Percentiles rank a stretch among this genome's conserved stretches.
Conservation (phyloP, 2,329 filamentous ascomycete genomes). For the Xylariaceae sp. region DNA sequence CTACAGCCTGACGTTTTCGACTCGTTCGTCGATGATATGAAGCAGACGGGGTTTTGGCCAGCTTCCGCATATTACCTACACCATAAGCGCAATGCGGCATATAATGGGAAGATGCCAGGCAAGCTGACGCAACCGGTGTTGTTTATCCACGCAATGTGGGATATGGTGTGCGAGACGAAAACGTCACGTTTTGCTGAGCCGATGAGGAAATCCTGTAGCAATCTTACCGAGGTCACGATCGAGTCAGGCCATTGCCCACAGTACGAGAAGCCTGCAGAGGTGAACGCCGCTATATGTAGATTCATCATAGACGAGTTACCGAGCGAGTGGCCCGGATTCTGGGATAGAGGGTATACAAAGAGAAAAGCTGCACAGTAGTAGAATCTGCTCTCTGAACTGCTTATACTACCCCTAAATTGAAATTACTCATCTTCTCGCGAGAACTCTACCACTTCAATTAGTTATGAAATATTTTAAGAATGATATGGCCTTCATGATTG, state of each 20-base stretch:
- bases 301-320: constrained; percentile 29
- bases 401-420: too few relatives aligned
- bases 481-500: too few relatives aligned
- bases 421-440: too few relatives aligned
- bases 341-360: constrained; percentile 22
- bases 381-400: too few relatives aligned
- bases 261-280: constrained; percentile 36
- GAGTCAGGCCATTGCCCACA: constrained; percentile 46
- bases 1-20: constrained; percentile 23
- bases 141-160: constrained; percentile 46
- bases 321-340: constrained; percentile 19
- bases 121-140: constrained; percentile 38
- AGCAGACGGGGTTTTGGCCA: constrained; percentile 47
- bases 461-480: too few relatives aligned
- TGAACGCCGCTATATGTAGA: constrained; percentile 31
- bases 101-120: constrained; percentile 37
- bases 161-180: constrained; percentile 45
- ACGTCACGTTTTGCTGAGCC: constrained; percentile 41
- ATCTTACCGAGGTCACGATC: constrained; percentile 46
- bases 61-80: constrained; percentile 46
- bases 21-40: constrained; percentile 40
- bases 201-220: constrained; percentile 43
- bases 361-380: too few relatives aligned
- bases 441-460: too few relatives aligned
- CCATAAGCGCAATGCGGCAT: constrained; percentile 48